phyloP scores from a whole-genome alignment of 768 basidiomycete genomes.

The Boletus pseudopeckii region DNA sequence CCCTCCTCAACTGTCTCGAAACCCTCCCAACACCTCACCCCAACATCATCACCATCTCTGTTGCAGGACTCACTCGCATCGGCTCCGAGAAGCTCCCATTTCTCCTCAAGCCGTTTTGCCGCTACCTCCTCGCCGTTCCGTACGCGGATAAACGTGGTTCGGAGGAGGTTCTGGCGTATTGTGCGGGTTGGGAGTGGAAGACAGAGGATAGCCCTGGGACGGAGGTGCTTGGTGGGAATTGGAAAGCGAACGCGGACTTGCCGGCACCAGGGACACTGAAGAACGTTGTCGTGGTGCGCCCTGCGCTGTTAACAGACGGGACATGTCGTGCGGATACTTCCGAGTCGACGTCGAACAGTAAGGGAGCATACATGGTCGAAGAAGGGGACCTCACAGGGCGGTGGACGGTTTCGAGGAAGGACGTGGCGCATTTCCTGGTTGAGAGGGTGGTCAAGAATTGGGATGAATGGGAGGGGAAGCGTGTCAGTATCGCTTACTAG shows the following conservation, averaged over 20 bases:
- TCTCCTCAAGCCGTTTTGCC: constrained; percentile 47
- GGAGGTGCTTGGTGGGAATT: constrained; percentile 44
- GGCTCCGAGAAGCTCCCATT: constrained; percentile 48
- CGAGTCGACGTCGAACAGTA: constrained; percentile 12
- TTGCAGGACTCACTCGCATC: constrained; percentile 46
- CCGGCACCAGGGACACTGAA: constrained; percentile 44
- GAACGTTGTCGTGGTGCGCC: constrained; percentile 46
- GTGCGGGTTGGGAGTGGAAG: constrained; percentile 52
- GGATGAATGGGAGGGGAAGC: constrained; percentile 51
- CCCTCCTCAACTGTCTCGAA: constrained; percentile 52
- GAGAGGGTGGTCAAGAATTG: constrained; percentile 45
- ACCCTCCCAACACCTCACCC: constrained; percentile 48
- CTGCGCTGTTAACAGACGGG: constrained; percentile 59
- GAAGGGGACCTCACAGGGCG: constrained; percentile 38
- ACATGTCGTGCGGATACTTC: constrained; percentile 34
- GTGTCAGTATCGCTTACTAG: constrained; percentile 49
- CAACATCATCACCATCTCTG: constrained; percentile 52
- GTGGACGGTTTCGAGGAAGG: constrained; percentile 58
- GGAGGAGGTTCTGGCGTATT: constrained; percentile 49
- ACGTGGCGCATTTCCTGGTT: constrained; percentile 64
- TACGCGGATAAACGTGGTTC: constrained; percentile 61
- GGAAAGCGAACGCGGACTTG: constrained; percentile 37
- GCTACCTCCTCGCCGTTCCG: constrained; percentile 40
- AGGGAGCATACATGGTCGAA: constrained; percentile 39
- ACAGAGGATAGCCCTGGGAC: constrained; percentile 38